These are phyloP conservation scores for Sarocladium kiliense DNA, from an alignment of 2,329 filamentous ascomycete species.

Conservation along the genomic window DNA sequence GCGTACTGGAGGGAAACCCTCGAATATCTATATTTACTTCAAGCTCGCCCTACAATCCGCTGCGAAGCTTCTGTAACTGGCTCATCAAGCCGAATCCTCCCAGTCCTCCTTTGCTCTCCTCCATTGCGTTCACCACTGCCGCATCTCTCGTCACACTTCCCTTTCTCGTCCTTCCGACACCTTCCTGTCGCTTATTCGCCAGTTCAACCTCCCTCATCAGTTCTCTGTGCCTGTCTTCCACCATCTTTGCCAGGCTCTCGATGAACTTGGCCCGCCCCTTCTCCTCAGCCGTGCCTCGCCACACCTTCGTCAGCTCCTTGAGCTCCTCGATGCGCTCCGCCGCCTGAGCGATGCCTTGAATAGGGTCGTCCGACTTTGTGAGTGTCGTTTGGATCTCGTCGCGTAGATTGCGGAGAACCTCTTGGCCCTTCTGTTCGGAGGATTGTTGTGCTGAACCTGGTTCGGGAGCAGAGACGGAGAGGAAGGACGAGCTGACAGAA, in stretches of 20 bases:
- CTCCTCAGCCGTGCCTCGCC: constrained; percentile 95
- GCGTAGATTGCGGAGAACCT: constrained; percentile 65
- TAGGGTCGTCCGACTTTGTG: constrained; percentile 47
- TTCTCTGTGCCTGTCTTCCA: constrained; percentile 66
- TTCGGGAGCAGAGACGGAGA: constrained; percentile 85
- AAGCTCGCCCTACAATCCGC: constrained; percentile 44
- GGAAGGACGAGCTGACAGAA: constrained; percentile 76
- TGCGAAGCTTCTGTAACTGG: constrained; percentile 56
- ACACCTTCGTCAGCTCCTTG: constrained; percentile 71
- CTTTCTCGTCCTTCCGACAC: constrained; percentile 29
- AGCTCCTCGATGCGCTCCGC: constrained; percentile 70
- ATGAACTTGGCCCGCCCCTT: constrained; percentile 78
- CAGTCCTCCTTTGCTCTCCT: constrained; percentile 35
- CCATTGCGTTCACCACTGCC: constrained; percentile 21
- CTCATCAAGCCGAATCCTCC: constrained; percentile 57
- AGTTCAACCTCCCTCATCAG: constrained; percentile 48
- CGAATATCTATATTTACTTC: no score
- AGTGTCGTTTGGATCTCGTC: constrained; percentile 69
- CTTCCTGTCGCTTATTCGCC: constrained; percentile 28
- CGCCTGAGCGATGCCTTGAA: constrained; percentile 69
- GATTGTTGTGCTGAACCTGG: constrained; percentile 57
- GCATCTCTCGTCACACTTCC: constrained; percentile 25
- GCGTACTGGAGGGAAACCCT: no score
- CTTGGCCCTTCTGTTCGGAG: constrained; percentile 81
- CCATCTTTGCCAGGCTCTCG: constrained; percentile 72